These are phyloP conservation scores for Coprinellus micaceus DNA, from an alignment of 768 basidiomycete genomes.

Conservation along the genomic window DNA sequence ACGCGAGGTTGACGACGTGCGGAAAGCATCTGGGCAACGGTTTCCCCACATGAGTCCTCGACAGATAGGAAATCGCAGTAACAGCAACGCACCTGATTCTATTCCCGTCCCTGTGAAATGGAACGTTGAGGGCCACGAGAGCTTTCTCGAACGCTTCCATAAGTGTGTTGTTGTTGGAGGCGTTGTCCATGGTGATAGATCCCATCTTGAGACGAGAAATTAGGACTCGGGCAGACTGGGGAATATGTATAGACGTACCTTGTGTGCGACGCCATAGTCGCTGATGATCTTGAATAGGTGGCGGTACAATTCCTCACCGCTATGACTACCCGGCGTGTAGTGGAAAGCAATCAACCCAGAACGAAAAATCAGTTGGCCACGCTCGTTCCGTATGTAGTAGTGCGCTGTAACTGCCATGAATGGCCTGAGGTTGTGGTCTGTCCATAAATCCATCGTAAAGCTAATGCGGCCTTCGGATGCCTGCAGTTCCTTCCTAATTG, in stretches of 20 bases:
- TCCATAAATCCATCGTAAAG: constrained; percentile 36
- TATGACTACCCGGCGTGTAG: constrained; percentile 26
- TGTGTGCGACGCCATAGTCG: no score
- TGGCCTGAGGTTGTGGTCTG: constrained; percentile 17
- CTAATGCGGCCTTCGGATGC: constrained; percentile 14
- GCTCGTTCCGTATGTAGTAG: constrained; percentile 2
- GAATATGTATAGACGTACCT: not conserved
- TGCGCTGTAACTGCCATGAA: constrained; percentile 33
- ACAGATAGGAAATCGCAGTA: not conserved
- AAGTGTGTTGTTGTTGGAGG: constrained; percentile 15
- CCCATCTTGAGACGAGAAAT: constrained; percentile 12
- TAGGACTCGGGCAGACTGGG: not conserved
- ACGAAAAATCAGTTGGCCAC: constrained; percentile 17
- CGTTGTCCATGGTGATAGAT: constrained; percentile 20
- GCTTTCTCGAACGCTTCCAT: constrained; percentile 11
- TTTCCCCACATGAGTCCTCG: not conserved
- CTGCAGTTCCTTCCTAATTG: constrained; percentile 18
- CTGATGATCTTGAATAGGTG: no score
- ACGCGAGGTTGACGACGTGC: constrained; percentile 24
- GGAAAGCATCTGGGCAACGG: constrained; percentile 18
- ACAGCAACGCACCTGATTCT: not conserved
- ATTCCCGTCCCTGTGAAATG: constrained; percentile 8
- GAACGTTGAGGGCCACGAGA: constrained; percentile 2
- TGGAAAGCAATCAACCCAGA: constrained; percentile 29
- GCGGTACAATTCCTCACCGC: constrained; percentile 25